phyloP scores from a whole-genome alignment of 805 yeast genomes.

The Ogataea ganodermae region DNA sequence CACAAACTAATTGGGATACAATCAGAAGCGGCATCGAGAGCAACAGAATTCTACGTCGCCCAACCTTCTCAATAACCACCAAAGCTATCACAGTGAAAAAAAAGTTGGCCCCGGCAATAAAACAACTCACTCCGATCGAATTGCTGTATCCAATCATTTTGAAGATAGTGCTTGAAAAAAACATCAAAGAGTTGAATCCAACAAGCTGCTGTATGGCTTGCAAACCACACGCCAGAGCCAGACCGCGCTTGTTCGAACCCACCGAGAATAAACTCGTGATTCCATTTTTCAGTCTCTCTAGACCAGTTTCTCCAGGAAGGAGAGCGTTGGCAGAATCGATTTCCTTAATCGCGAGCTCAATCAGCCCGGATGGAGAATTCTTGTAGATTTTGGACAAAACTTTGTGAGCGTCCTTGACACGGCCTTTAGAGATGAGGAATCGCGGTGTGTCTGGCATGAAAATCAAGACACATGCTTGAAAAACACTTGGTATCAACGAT shows the following conservation, averaged over 20 bases:
- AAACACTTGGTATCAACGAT: slow-evolving; percentile 51
- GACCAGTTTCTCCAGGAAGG: slow-evolving; percentile 32
- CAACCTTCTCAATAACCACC: slow-evolving; percentile 50
- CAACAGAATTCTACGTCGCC: slow-evolving; percentile 50
- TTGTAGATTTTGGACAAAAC: slow-evolving; percentile 44
- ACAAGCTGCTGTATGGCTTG: slow-evolving; percentile 60
- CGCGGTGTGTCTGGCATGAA: slow-evolving; percentile 60
- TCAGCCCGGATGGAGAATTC: slow-evolving; percentile 38
- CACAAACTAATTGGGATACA: slow-evolving; percentile 48
- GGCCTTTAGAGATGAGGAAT: slow-evolving; percentile 48
- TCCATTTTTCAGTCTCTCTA: slow-evolving; percentile 35
- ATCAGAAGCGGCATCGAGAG: slow-evolving; percentile 50
- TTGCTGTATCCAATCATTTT: slow-evolving; percentile 54
- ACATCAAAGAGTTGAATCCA: slow-evolving; percentile 60
- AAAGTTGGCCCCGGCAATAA: slow-evolving; percentile 58
- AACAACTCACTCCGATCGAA: slow-evolving; percentile 54
- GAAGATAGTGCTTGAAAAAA: slow-evolving; percentile 56
- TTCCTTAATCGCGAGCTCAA: slow-evolving; percentile 46
- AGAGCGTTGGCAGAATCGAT: slow-evolving; percentile 33
- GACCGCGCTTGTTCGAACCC: slow-evolving; percentile 52
- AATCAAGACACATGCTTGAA: slow-evolving; percentile 47
- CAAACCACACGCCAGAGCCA: slow-evolving; percentile 55
- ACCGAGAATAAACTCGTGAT: slow-evolving; percentile 43
- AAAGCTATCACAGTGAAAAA: slow-evolving; percentile 52
- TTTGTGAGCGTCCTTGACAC: slow-evolving; percentile 39